Evolutionary conservation across 2,329 filamentous ascomycete species (phyloP), one percentile per base, ranked within the genome.

Genomic region (Microdochium paspali): DNA sequence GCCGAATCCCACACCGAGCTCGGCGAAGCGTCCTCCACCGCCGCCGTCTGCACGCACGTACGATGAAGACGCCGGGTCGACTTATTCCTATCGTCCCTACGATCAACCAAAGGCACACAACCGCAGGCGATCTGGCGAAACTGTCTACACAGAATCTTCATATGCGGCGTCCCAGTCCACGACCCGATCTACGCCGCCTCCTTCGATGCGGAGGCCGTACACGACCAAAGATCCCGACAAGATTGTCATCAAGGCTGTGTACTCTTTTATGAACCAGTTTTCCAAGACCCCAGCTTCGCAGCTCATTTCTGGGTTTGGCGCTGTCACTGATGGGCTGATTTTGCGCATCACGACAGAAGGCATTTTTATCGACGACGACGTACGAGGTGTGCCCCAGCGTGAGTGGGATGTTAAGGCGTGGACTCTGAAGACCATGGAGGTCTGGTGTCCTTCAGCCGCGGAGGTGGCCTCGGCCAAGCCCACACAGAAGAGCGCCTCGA

Each of bases 401-500:
- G 93, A 98, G 69, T 98, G 93, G 93, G 93, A 98, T 64, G 82
- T 97, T 61, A 97, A 97, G 67, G 90, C 91, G 24, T 97, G 93
- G 93, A 95, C 90, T 40, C 79, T 98, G 68, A 96, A 95, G 69
- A 72, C 85, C 54, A 82, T 94, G 66, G 93, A 97, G 77, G 84
- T 93, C 72, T 88, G 85, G 80, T 90, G 84, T 63, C 80, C 82
- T 60, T 75, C 79, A 59, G 79, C 69, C 64, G 69, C 78, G 55
- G 62, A 69, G 54, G 64, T 71, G 50, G 61, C 70, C 45, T 56
- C 61, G 56, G 66, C 66, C 49, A 62, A 65, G 44, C 69, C 69
- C 49, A 70, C 69, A 54, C 63, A 71, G 53, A 74, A 73, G 58
- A 66, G 76, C 56, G 68, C 71, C 24, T 61, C 65, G 39, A 65